Percentiles rank a stretch among this genome's conserved stretches.
Evolutionary conservation across 805 yeast genomes (phyloP).

Genomic region (Metschnikowia similis): DNA sequence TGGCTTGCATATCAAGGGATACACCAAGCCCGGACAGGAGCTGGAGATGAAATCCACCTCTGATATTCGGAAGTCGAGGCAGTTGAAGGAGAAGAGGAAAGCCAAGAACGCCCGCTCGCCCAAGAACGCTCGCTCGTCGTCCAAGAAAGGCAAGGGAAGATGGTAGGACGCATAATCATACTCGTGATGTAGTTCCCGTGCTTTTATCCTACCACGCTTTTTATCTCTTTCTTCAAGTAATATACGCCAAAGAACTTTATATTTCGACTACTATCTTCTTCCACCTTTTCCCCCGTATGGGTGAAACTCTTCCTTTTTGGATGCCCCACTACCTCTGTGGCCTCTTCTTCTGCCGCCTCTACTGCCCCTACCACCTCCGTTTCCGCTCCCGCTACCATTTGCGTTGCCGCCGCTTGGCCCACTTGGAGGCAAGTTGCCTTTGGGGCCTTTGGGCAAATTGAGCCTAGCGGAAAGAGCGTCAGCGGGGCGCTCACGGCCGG

Average conservation of each 20-base stretch:
- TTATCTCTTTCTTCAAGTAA: background rate
- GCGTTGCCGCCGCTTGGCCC: conserved; percentile 21
- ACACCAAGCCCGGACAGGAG: conserved; percentile 42
- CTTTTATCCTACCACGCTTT: background rate
- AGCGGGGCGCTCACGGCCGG: conserved; percentile 6
- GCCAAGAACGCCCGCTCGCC: conserved; percentile 84
- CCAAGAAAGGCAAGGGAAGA: conserved; percentile 21
- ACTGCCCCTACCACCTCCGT: conserved; percentile 27
- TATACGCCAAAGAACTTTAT: background rate
- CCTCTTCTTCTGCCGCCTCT: conserved; percentile 23
- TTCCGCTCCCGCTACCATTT: conserved; percentile 21
- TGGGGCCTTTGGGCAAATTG: conserved; percentile 52
- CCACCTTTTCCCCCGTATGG: conserved; percentile 41
- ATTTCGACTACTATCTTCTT: conserved; percentile 17
- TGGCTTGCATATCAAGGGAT: conserved; percentile 71
- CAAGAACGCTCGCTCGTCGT: conserved; percentile 34
- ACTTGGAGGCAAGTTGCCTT: conserved; percentile 8
- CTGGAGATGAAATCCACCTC: conserved; percentile 65
- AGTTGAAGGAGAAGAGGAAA: conserved; percentile 60
- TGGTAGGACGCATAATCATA: background rate
- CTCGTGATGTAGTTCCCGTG: no score
- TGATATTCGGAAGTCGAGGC: conserved; percentile 76
- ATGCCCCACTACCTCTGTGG: conserved; percentile 21
- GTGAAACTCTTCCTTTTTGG: conserved; percentile 30
- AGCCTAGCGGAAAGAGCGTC: conserved; percentile 17